Base-by-base conservation (phyloP, 2,329 filamentous ascomycete genomes). In the Diaporthe citri region DNA sequence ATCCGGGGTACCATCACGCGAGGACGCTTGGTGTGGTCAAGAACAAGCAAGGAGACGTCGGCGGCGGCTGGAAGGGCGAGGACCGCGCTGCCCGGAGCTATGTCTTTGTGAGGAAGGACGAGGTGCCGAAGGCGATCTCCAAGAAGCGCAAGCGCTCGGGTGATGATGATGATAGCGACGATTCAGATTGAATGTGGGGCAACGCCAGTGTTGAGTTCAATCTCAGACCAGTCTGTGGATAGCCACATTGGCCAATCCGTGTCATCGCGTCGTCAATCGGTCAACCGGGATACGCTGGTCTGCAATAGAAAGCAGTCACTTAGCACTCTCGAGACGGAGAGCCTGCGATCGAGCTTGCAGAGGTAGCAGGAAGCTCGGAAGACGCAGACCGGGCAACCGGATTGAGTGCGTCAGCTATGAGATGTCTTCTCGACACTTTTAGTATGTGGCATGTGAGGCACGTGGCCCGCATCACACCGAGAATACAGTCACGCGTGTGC, bases 1-100 rank as follows among this genome's bases (percentile, higher is more conserved):
- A 96, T 82, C 93, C 93, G 0, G 92, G 92, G 0, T 97, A 97
- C 82, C 87, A 83, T 76, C 94, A 96, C 84, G 92, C 93, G 22
- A 83, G 94, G 75, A 96, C 94, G 5, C 82, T 95, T 75, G 94
- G 94, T 1, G 91, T 91, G 3, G 87, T 93, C 52, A 85, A 83
- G 79, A 88, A 84, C 62, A 86, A 84, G 70, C 83, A 83, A 71
- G 85, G 82, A 25, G 85, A 88, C 73, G 81, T 81, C 2, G 85
- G 86, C 74, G 82, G 83, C 22, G 84, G 84, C 4, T 90, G 88
- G 88, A 88, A 85, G 79, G 88, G 88, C 9, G 88, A 89, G 78
- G 86, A 89, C 55, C 84, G 88, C 81, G 80, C 83, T 0, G 86
- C 90, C 34, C 85, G 91, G 79, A 93, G 89, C 79, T 93, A 88